Evolutionary conservation across 1,284 basidiomycete species (phyloP).

Genomic region (Apiotrichum domesticum): DNA sequence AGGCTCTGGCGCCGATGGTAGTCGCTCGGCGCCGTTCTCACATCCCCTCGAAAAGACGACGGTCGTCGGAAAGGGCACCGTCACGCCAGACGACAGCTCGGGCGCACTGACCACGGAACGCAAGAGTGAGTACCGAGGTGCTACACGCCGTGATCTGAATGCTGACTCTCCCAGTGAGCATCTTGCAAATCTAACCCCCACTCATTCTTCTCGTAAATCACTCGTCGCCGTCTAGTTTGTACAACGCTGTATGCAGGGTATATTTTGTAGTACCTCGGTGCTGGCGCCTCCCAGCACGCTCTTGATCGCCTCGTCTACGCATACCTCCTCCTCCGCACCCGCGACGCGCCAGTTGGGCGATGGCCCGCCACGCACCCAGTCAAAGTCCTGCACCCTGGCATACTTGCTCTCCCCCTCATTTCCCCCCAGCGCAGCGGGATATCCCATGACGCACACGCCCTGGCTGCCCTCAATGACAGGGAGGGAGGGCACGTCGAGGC

Average conservation of each 20-base stretch:
- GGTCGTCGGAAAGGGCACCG: slow-evolving; percentile 9
- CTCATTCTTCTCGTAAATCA: background rate
- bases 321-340: background rate
- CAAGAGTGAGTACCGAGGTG: background rate
- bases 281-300: background rate
- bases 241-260: slow-evolving; percentile 8
- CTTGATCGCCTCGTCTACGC: background rate
- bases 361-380: slow-evolving; percentile 63
- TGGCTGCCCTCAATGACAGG: slow-evolving; percentile 70
- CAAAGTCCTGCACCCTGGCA: slow-evolving; percentile 65
- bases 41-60: background rate
- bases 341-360: slow-evolving; percentile 66
- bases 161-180: slow-evolving; percentile 8
- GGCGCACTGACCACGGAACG: background rate
- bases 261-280: background rate
- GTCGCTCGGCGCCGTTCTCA: slow-evolving; percentile 18
- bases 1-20: slow-evolving; percentile 22
- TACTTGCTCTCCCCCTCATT: slow-evolving; percentile 34
- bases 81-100: slow-evolving; percentile 11
- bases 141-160: no score
- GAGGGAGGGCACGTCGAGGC: slow-evolving; percentile 59
- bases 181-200: slow-evolving; percentile 8
- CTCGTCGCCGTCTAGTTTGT: background rate
- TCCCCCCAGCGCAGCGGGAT: slow-evolving; percentile 47
- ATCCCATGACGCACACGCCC: slow-evolving; percentile 56